Conservation (phyloP, 495 filamentous ascomycete genomes). For the Aspergillus heteromorphus region DNA sequence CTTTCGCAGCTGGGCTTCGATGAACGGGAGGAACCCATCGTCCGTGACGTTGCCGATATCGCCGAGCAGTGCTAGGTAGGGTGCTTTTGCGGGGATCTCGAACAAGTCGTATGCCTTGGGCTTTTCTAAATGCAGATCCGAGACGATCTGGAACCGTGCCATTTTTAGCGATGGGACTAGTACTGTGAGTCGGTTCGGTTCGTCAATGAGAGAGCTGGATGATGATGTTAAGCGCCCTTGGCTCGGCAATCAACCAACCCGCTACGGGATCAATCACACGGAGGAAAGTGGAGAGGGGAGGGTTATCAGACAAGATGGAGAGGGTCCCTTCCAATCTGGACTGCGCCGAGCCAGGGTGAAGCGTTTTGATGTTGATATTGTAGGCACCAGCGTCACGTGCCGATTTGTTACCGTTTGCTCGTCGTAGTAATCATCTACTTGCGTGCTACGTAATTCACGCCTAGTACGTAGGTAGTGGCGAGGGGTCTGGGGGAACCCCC, state of each 20-base stretch:
- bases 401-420: too few species aligned
- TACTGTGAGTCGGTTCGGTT: too few species aligned
- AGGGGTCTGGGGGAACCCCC: too few species aligned
- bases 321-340: too few species aligned
- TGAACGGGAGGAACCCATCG: constrained; percentile 35
- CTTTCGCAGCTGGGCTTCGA: constrained; percentile 37
- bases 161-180: constrained; percentile 7
- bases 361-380: too few species aligned
- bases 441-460: too few species aligned
- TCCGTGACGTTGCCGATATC: constrained; percentile 49
- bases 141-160: constrained; percentile 46
- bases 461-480: too few species aligned
- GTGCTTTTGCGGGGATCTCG: constrained; percentile 36
- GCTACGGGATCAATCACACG: background rate
- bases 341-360: too few species aligned
- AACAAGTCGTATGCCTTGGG: constrained; percentile 43
- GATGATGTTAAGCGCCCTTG: background rate
- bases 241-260: background rate
- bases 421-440: too few species aligned
- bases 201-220: background rate
- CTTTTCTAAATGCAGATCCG: constrained; percentile 53
- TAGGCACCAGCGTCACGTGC: too few species aligned
- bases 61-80: constrained; percentile 51
- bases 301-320: too few species aligned
- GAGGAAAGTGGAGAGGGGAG: too few species aligned